Conservation (phyloP, 2,329 filamentous ascomycete species). For the Colletotrichum truncatum region DNA sequence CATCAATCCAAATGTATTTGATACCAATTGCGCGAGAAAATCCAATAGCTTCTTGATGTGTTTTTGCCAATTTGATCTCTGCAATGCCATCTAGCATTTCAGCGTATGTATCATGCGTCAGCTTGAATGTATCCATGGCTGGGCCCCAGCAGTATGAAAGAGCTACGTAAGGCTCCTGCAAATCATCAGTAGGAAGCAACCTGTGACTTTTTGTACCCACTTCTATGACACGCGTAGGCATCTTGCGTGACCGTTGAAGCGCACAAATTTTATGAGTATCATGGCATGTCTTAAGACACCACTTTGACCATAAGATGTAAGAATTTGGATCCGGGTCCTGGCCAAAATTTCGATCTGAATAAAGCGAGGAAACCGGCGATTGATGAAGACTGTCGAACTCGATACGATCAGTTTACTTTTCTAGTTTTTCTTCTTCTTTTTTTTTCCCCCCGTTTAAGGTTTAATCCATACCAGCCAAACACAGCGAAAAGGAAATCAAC, state of each 20-base stretch:
- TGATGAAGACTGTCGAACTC: too few relatives aligned
- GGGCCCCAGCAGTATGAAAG: constrained; percentile 15
- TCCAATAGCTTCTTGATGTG: background rate
- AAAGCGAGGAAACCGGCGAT: too few relatives aligned
- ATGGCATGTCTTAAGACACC: background rate
- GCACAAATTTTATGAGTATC: background rate
- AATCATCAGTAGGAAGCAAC: background rate
- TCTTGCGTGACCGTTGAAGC: background rate
- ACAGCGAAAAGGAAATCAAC: too few relatives aligned
- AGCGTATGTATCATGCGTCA: background rate
- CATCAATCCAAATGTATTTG: constrained; percentile 16
- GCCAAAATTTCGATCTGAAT: too few relatives aligned
- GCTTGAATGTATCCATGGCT: background rate
- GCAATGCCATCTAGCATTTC: background rate
- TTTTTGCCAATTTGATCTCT: background rate
- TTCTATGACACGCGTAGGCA: constrained; percentile 3
- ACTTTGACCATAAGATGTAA: too few relatives aligned
- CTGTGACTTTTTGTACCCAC: background rate
- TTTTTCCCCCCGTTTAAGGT: too few relatives aligned
- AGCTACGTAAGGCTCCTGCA: constrained; percentile 1
- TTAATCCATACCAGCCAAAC: too few relatives aligned
- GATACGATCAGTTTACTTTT: too few relatives aligned
- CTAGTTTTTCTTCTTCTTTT: too few relatives aligned
- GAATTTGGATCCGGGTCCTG: too few relatives aligned
- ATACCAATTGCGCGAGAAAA: background rate